Evolutionary conservation across 2,329 filamentous ascomycete species (phyloP).

Genomic region (Xenosphaeropsis pyriputrescens): DNA sequence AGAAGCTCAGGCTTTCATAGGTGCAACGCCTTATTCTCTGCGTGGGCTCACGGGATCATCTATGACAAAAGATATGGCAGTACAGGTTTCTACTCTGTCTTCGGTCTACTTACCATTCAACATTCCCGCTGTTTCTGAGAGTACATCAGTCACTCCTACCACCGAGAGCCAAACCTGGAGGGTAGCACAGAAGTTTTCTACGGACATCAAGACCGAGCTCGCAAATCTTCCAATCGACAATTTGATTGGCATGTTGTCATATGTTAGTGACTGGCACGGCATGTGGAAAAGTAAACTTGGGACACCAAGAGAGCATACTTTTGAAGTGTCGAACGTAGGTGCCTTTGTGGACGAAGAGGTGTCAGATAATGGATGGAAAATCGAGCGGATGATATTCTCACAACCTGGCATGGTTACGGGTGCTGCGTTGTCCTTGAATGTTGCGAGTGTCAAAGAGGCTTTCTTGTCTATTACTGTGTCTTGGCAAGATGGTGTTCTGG

Average conservation of each 20-base stretch:
- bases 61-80: conserved; percentile 13
- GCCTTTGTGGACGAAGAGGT: conserved; percentile 13
- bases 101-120: background rate
- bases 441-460: conserved; percentile 27
- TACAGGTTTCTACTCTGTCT: conserved; percentile 18
- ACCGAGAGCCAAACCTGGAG: conserved; percentile 25
- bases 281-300: conserved; percentile 28
- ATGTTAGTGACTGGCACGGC: conserved; percentile 26
- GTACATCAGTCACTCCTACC: conserved; percentile 11
- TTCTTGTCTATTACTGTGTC: conserved; percentile 26
- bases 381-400: conserved; percentile 32
- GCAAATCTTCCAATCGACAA: conserved; percentile 28
- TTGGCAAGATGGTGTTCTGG: conserved; percentile 31
- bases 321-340: conserved; percentile 39
- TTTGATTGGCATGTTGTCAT: conserved; percentile 23
- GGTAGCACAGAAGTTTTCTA: conserved; percentile 6
- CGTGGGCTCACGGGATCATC: conserved; percentile 20
- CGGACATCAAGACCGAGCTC: conserved; percentile 18
- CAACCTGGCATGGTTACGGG: conserved; percentile 30
- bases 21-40: conserved; percentile 28
- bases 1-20: conserved; percentile 20
- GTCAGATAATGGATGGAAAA: conserved; percentile 15
- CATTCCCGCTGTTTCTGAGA: conserved; percentile 7
- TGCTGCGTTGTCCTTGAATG: conserved; percentile 27
- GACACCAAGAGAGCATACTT: conserved; percentile 24